Base-by-base conservation (phyloP, 441 rosid genomes). In the Raphanus hybrid region DNA sequence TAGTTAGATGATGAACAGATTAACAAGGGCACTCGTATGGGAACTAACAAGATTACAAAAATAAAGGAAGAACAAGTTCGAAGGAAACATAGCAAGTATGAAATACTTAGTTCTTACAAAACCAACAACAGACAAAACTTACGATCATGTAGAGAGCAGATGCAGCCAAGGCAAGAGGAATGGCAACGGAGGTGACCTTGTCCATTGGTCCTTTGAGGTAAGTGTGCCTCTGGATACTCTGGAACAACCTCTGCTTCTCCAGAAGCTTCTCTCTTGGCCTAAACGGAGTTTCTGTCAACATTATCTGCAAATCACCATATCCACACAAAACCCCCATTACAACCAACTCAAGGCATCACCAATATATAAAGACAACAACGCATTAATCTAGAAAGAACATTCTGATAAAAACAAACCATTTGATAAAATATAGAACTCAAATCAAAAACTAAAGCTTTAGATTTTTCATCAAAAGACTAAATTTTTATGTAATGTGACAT, bases 251-350 rank as follows among this genome's bases (percentile, higher is more conserved):
- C 82, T 93, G 98, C 87, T 78, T 86, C 88, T 91, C 93, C 9
- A 89, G 0, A 68, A 93, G 91, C 89, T 86, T 84, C 85, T 90
- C 98, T 54, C 93, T 60, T 48, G 98, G 92, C 76, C 92, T 87
- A 73, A 90, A 93, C 52, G 96, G 98, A 10, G 69, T 5, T 82
- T 82, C 85, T 0, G 92, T 58, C 94, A 85, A 85, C 84, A 90
- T 89, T 83, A 63, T 81, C 83, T 77, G 71, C 68, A 3, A 71
- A 0, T 70, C n/a, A 6, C 64, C 29, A 70, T 4, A 57, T 1
- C 61, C 66, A n/a, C n/a, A n/a, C n/a, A n/a, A n/a, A n/a, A n/a
- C n/a, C 35, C 12, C 69, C 69, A 79, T 58, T 58, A 74, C 15
- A 27, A 16, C n/a, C 15, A 27, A 16, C n/a, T 50, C 27, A 18